phyloP scores from a whole-genome alignment of 1,284 basidiomycete genomes.

The Chalciporus piperatoides region DNA sequence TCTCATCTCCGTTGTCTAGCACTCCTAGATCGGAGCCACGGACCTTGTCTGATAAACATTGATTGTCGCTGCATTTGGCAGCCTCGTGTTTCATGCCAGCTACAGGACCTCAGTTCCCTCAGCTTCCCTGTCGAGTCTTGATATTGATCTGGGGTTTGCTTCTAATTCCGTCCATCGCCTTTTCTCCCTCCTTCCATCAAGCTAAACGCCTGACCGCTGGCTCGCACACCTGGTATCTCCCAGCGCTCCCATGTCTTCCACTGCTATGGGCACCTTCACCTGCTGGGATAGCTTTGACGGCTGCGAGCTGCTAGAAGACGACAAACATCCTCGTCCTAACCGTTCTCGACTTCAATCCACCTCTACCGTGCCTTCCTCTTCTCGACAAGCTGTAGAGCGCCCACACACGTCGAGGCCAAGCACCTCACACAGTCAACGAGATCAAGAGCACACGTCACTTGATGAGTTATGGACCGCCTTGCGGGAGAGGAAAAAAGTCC shows the following conservation, averaged over 20 bases:
- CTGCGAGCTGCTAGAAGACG: conserved; percentile 28
- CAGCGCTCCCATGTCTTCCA: conserved; percentile 26
- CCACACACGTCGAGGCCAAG: conserved; percentile 34
- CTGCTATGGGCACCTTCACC: conserved; percentile 36
- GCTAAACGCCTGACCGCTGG: conserved; percentile 14
- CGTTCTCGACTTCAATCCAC: conserved; percentile 25
- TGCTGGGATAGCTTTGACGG: conserved; percentile 39
- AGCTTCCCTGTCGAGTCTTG: conserved; percentile 23
- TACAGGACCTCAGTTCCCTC: conserved; percentile 1
- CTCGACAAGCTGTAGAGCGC: conserved; percentile 22
- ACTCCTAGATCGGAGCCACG: conserved; percentile 15
- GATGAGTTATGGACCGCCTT: conserved; percentile 62
- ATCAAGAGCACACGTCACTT: conserved; percentile 44
- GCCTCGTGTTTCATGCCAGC: conserved; percentile 35
- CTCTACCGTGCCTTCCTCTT: conserved; percentile 13
- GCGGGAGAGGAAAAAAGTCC: conserved; percentile 55
- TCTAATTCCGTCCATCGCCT: conserved; percentile 25
- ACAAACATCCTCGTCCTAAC: conserved; percentile 13
- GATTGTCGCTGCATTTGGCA: conserved; percentile 31
- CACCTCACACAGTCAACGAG: conserved; percentile 39
- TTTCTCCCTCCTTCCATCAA: conserved; percentile 15
- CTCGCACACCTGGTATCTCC: conserved; percentile 16
- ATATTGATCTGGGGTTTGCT: conserved; percentile 32
- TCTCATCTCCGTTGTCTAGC: not conserved
- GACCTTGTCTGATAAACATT: conserved; percentile 22